A percentile compares a stretch with the other conserved stretches of the same genome.
Conservation (phyloP, 2,329 filamentous ascomycete genomes). For the Venturiaceae sp. region DNA sequence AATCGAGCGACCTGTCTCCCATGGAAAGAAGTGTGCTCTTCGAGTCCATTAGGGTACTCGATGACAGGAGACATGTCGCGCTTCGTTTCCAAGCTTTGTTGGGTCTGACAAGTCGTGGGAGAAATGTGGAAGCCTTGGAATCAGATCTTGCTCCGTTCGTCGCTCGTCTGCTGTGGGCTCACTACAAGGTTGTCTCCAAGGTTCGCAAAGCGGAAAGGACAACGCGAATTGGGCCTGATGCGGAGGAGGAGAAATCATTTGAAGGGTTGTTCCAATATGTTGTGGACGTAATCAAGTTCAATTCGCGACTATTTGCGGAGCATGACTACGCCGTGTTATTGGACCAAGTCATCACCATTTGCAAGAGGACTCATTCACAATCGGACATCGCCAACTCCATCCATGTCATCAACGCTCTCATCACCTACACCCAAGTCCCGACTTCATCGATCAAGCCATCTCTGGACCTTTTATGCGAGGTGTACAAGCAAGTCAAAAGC, state of each 20-base stretch:
- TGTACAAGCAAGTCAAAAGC: constrained; percentile 54
- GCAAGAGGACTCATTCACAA: constrained; percentile 54
- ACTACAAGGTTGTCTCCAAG: constrained; percentile 22
- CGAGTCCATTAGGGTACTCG: constrained; percentile 20
- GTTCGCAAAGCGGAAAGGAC: constrained; percentile 19
- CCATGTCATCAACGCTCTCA: constrained; percentile 57
- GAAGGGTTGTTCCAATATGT: constrained; percentile 55
- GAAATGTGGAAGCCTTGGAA: constrained; percentile 28
- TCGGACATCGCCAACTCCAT: constrained; percentile 60
- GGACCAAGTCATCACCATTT: constrained; percentile 54
- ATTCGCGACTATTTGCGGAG: constrained; percentile 58
- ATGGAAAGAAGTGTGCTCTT: constrained; percentile 29
- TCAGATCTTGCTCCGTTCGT: constrained; percentile 23
- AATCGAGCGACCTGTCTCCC: constrained; percentile 21
- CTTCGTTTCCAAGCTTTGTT: constrained; percentile 23
- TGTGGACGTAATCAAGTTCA: constrained; percentile 64
- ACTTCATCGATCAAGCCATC: constrained; percentile 52
- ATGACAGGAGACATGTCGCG: constrained; percentile 20
- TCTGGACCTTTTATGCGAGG: constrained; percentile 61
- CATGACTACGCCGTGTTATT: constrained; percentile 52
- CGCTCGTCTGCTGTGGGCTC: constrained; percentile 19
- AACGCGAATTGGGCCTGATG: constrained; percentile 12
- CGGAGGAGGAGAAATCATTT: constrained; percentile 28
- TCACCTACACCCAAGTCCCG: constrained; percentile 64
- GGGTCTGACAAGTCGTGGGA: constrained; percentile 25